Evolutionary conservation across 805 yeast genomes (phyloP).

Genomic region (Metschnikowia noctiluminum): DNA sequence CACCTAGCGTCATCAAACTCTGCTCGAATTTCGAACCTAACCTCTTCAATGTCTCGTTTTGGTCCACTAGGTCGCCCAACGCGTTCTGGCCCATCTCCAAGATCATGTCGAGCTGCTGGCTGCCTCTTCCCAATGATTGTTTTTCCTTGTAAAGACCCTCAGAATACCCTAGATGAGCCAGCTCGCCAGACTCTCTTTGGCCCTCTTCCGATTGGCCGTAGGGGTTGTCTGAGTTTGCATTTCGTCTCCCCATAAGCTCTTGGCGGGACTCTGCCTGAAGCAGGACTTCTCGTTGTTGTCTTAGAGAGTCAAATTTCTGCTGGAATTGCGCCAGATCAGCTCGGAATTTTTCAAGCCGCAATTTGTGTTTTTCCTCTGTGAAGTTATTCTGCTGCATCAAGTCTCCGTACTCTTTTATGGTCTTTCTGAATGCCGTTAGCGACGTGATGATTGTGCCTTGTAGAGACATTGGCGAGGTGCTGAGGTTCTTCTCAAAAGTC

Average conservation of each 20-base stretch:
- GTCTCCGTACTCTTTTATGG: slow-evolving; percentile 65
- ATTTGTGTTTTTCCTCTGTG: slow-evolving; percentile 48
- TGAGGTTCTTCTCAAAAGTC: slow-evolving; percentile 60
- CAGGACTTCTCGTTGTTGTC: slow-evolving; percentile 51
- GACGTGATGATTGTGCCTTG: slow-evolving; percentile 82
- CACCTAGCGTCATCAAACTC: slow-evolving; percentile 77
- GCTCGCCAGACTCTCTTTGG: slow-evolving; percentile 11
- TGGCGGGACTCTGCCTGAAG: slow-evolving; percentile 45
- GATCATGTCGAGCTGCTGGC: slow-evolving; percentile 82
- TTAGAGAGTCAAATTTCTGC: slow-evolving; percentile 50
- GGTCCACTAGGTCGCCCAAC: slow-evolving; percentile 80
- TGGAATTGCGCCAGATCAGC: slow-evolving; percentile 44
- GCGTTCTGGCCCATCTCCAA: slow-evolving; percentile 86
- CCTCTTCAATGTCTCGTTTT: slow-evolving; percentile 64
- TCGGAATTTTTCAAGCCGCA: slow-evolving; percentile 57
- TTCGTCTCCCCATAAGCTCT: slow-evolving; percentile 55
- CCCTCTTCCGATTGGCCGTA: slow-evolving; percentile 28
- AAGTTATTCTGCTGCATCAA: slow-evolving; percentile 57
- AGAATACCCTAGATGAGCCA: slow-evolving; percentile 37
- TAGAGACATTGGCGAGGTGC: slow-evolving; percentile 68
- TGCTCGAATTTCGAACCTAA: slow-evolving; percentile 64
- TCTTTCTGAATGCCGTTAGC: slow-evolving; percentile 67
- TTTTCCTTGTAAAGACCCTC: slow-evolving; percentile 72
- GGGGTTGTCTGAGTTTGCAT: slow-evolving; percentile 47
- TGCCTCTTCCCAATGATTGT: slow-evolving; percentile 60